These are phyloP conservation scores for Apiospora malaysiana DNA, from an alignment of 2,329 filamentous ascomycete species.

Conservation along the genomic window DNA sequence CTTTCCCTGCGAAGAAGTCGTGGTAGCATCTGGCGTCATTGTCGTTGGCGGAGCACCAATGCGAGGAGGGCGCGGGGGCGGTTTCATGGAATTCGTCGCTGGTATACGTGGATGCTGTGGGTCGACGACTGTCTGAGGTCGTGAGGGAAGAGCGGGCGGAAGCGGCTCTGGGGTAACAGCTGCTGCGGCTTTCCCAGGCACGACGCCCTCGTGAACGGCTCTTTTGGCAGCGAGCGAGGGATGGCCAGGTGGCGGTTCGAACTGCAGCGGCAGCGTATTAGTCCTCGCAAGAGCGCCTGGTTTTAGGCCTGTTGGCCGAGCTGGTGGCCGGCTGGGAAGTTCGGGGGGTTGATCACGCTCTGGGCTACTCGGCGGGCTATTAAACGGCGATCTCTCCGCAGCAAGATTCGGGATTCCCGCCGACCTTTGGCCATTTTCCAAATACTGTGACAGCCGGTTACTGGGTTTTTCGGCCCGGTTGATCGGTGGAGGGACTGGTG, in stretches of 20 bases:
- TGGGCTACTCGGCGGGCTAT: slow-evolving; percentile 77
- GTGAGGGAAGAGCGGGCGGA: slow-evolving; percentile 55
- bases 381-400: slow-evolving; percentile 76
- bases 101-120: slow-evolving; percentile 37
- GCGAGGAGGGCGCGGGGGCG: slow-evolving; percentile 53
- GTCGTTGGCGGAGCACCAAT: slow-evolving; percentile 33
- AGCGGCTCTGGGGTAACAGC: slow-evolving; percentile 51
- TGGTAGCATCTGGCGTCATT: neutral
- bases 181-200: slow-evolving; percentile 43
- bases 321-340: slow-evolving; percentile 55
- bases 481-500: slow-evolving; percentile 71
- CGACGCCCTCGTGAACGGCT: slow-evolving; percentile 51
- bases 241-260: slow-evolving; percentile 61
- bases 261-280: slow-evolving; percentile 43
- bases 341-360: slow-evolving; percentile 58
- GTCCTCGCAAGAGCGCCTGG: slow-evolving; percentile 36
- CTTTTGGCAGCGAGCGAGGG: slow-evolving; percentile 52
- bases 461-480: slow-evolving; percentile 83
- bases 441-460: slow-evolving; percentile 54
- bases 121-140: slow-evolving; percentile 48
- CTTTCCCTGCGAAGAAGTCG: slow-evolving; percentile 33
- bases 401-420: slow-evolving; percentile 45
- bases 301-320: slow-evolving; percentile 46
- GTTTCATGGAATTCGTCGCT: slow-evolving; percentile 39
- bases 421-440: slow-evolving; percentile 37